Conservation (phyloP, 306 rosid species). For the Castanea crenata region DNA sequence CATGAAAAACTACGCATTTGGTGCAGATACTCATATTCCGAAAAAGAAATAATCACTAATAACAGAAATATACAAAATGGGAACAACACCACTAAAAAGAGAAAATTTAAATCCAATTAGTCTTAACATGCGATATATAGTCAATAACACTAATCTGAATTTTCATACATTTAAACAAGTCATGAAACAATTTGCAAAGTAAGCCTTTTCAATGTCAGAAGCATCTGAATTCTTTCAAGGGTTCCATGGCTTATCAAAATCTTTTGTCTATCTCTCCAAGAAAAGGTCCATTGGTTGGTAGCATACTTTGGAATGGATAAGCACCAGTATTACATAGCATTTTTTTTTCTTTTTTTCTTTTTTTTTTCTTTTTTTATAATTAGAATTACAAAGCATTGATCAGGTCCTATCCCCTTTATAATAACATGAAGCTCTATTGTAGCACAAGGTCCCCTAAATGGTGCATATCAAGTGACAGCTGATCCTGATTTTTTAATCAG, state of each 20-base stretch:
- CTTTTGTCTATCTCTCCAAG: constrained; percentile 4
- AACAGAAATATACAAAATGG: background rate
- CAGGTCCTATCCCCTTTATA: background rate
- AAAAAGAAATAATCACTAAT: background rate
- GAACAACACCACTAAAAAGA: background rate
- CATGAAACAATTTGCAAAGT: background rate
- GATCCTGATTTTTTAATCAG: background rate
- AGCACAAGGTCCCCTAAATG: background rate
- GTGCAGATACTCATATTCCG: background rate
- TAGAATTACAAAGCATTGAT: background rate
- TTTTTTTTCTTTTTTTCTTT: too few relatives aligned
- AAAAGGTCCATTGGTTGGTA: constrained; percentile 6
- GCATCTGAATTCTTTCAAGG: constrained; percentile 13
- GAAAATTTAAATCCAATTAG: constrained; percentile 3
- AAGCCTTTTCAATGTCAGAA: constrained; percentile 15
- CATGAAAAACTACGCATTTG: background rate
- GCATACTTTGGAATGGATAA: background rate
- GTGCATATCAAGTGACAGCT: background rate
- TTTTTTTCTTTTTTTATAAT: too few relatives aligned
- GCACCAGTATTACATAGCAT: background rate
- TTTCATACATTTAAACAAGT: background rate
- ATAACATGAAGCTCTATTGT: background rate
- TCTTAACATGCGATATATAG: background rate
- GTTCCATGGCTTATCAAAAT: background rate
- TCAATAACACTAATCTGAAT: background rate